These are phyloP conservation scores for Beauveria bassiana DNA, from an alignment of 2,329 filamentous ascomycete species.

Conservation along the genomic window DNA sequence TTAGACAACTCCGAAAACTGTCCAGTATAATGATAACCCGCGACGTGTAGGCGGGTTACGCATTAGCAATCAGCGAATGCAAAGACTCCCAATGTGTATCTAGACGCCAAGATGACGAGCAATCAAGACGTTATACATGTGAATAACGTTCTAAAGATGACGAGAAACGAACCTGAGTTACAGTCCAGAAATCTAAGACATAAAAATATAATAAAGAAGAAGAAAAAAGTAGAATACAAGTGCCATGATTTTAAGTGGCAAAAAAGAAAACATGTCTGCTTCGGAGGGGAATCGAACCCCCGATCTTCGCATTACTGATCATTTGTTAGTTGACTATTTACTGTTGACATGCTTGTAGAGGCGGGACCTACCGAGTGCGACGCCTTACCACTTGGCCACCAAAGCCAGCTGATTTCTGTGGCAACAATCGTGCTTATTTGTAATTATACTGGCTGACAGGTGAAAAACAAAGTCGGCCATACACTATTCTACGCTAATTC, in stretches of 20 bases:
- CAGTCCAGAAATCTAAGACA: no score
- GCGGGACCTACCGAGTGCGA: constrained; percentile 10
- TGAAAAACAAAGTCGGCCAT: no score
- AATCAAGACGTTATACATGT: no score
- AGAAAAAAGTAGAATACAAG: not conserved
- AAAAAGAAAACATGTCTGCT: not conserved
- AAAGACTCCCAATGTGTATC: no score
- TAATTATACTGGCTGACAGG: not conserved
- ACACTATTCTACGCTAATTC: no score
- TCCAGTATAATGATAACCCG: not conserved
- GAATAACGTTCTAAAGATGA: no score
- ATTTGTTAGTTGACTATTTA: not conserved
- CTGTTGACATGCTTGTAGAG: not conserved
- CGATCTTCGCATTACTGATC: constrained; percentile 12
- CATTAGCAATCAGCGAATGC: no score
- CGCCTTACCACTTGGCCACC: constrained; percentile 13
- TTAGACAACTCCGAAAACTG: not conserved
- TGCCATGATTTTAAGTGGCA: no score
- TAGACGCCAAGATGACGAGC: no score
- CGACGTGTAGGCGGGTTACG: no score
- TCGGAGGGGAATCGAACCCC: constrained; percentile 14
- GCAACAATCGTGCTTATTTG: not conserved
- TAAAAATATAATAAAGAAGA: not conserved
- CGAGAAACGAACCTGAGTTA: no score
- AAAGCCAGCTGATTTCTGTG: constrained; percentile 8